Base-by-base conservation (phyloP, 1,139 yeast genomes). In the Suhomyces panamericanus region DNA sequence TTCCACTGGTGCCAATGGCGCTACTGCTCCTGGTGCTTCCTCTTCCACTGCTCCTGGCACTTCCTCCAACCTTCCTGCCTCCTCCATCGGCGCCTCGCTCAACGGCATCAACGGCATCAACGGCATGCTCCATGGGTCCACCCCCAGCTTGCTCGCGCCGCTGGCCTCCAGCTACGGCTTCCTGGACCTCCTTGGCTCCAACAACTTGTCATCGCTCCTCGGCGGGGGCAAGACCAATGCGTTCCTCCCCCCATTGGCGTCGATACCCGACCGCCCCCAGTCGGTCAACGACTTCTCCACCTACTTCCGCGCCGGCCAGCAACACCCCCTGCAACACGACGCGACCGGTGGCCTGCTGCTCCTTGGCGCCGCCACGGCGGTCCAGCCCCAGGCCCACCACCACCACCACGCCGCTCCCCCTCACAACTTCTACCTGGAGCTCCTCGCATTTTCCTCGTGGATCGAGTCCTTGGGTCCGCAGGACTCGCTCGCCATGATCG, bases 361-460 rank as follows among this genome's bases (percentile, higher is more conserved):
- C 22, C 26, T n/a, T 17, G 35, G 26, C 15, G 15, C 17, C 6
- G 15, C 24, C 8, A n/a, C 35, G 22, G 14, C n/a, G n/a, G n/a
- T n/a, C n/a, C 17, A 17, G 17, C 17, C 20, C 9, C 35, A 20
- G 35, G 13, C 35, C 27, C 15, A 24, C 35, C 13, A n/a, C 35
- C 22, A 28, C 27, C 15, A 24, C 35, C 13, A n/a, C 35, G 15
- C 20, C 15, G 55, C 46, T 38, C 54, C 43, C 28, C 56, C 49
- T 17, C 49, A 46, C 58, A 63, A 53, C 43, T 72, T 71, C 49
- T 70, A 66, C 53, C 68, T 58, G 61, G 78, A 74, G 49, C 62
- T 85, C 57, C 69, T 77, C 45, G 73, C 76, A 44, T 75, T 81
- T 53, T 75, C 80, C 52, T 70, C 69, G 53, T 85, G 90, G 90